Evolutionary conservation across 1,284 basidiomycete species (phyloP).

Genomic region (Ceratobasidium theobromae): DNA sequence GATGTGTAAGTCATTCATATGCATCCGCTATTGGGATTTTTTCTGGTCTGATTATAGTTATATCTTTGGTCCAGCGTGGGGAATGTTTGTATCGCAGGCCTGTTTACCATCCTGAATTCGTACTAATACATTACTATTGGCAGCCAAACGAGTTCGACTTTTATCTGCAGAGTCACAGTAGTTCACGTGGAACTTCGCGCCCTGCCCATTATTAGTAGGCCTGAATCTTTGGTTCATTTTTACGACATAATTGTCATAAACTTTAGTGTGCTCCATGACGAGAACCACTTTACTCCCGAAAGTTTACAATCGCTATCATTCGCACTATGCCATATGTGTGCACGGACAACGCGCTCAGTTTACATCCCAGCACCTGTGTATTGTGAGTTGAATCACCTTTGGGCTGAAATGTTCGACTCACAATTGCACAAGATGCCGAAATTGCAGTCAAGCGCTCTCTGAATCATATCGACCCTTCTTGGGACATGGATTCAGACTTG

Average conservation of each 20-base stretch:
- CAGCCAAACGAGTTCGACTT: slow-evolving; percentile 68
- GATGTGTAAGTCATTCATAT: background rate
- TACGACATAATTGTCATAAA: slow-evolving; percentile 53
- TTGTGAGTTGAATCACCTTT: slow-evolving; percentile 52
- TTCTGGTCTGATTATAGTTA: background rate
- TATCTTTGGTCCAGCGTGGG: background rate
- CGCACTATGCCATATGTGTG: slow-evolving; percentile 77
- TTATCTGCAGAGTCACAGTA: slow-evolving; percentile 75
- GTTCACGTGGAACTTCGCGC: slow-evolving; percentile 42
- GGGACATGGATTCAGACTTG: no score
- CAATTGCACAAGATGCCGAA: slow-evolving; percentile 71
- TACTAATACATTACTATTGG: background rate
- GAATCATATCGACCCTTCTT: slow-evolving; percentile 69
- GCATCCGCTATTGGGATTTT: background rate
- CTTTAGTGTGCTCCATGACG: slow-evolving; percentile 65
- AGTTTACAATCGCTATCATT: slow-evolving; percentile 72
- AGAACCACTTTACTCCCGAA: slow-evolving; percentile 54
- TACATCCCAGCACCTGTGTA: slow-evolving; percentile 80
- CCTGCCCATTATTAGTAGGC: slow-evolving; percentile 27
- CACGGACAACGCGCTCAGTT: slow-evolving; percentile 76
- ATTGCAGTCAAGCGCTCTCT: slow-evolving; percentile 76
- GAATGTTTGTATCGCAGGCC: slow-evolving; percentile 45
- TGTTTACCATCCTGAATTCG: background rate
- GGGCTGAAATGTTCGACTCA: background rate
- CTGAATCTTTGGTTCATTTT: background rate